phyloP scores from a whole-genome alignment of 1,284 basidiomycete genomes.

The Leucoagaricus sp. region DNA sequence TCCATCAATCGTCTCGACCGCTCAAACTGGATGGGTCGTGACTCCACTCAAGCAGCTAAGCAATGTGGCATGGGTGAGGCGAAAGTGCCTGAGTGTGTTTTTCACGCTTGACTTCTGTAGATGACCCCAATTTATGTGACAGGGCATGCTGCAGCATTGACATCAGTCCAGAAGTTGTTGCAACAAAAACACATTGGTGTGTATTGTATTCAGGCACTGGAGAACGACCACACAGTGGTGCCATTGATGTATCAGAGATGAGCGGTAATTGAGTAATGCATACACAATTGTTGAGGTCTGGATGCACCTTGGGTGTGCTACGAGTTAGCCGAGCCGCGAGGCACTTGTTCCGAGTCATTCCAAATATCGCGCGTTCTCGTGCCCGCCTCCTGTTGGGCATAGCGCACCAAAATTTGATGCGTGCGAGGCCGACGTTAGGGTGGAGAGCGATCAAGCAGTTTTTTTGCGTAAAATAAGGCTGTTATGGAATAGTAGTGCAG shows the following conservation, averaged over 20 bases:
- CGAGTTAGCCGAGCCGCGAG: background rate
- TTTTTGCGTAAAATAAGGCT: slow-evolving; percentile 3
- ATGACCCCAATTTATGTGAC: too few species aligned
- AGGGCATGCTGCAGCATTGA: too few species aligned
- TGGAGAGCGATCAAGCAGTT: background rate
- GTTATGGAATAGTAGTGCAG: background rate
- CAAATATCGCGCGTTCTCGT: background rate
- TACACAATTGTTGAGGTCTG: background rate
- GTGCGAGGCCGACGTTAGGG: background rate
- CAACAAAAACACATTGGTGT: too few species aligned
- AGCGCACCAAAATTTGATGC: background rate
- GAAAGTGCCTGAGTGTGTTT: too few species aligned
- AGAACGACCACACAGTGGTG: background rate
- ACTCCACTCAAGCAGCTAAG: too few species aligned
- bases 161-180: too few species aligned
- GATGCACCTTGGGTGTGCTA: background rate
- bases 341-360: background rate
- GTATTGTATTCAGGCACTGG: background rate
- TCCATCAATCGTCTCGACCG: too few species aligned
- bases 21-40: too few species aligned
- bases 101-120: too few species aligned
- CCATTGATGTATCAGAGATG: background rate
- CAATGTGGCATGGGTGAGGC: too few species aligned
- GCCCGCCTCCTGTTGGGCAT: background rate
- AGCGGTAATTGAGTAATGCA: slow-evolving; percentile 3